Evolutionary conservation across 129 eudicot species (phyloP), one percentile per base, ranked within the genome.

Genomic region (Sambucus nigra): DNA sequence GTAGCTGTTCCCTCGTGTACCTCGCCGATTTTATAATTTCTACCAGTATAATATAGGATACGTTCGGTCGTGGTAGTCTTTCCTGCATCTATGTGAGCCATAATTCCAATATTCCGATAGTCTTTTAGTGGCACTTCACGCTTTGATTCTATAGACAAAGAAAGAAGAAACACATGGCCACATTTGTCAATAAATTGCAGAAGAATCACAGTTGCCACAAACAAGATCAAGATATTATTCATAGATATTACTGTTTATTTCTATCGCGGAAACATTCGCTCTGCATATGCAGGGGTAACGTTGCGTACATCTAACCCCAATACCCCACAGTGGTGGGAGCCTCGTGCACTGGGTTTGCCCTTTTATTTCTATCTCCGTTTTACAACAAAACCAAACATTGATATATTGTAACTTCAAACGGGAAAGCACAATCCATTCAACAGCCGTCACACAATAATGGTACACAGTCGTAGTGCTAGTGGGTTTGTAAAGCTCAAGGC

Each of bases 11-110:
- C 99, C 54, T 82, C 96, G 10, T 92, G 99, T 31, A 92, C 99
- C 61, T 92, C 99, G 46, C 99, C 99, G 1, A 92, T 92, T 70
- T 92, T 92, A 74, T 92, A 92, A 72, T 76, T 86, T 48, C 89
- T 70, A 24, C 99, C 99, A 0, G 99, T 92, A 74, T 92, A 92
- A 74, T 44, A 92, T 17, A 92, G 84, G 25, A 92, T 68, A 6
- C 99, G 80, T 51, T 92, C 99, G 2, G 99, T 92, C 8, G 99
- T 92, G 12, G 99, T 92, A 8, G 99, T 92, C 61, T 92, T 92
- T 12, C 99, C 99, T 1, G 99, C 99, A 16, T 92, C 99, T 45
- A 92, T 92, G 67, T 92, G 99, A 16, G 99, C 99, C 99, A 92
- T 92, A 25, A 92, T 92, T 49, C 99, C 99, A 17, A 92, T 92